Percentiles rank a stretch among this genome's conserved stretches.
Conservation (phyloP, 306 rosid genomes). For the Casuarina equisetifolia region DNA sequence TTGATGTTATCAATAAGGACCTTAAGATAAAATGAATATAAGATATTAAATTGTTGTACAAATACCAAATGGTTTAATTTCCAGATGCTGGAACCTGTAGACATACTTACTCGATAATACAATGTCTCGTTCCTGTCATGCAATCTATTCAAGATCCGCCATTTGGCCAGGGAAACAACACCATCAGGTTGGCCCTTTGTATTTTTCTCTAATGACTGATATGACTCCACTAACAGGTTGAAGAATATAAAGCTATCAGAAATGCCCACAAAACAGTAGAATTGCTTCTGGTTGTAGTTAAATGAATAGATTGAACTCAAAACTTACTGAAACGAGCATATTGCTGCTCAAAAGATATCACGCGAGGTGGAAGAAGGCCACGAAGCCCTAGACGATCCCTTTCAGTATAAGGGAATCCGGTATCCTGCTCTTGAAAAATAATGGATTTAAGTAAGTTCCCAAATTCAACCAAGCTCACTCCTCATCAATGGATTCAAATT, state of each 20-base stretch:
- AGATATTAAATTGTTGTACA: conserved; percentile 20
- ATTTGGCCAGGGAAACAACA: conserved; percentile 78
- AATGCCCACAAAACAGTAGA: background rate
- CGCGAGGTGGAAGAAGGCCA: conserved; percentile 97
- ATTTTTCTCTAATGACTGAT: conserved; percentile 89
- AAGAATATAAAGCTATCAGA: conserved; percentile 7
- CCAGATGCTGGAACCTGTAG: conserved; percentile 19
- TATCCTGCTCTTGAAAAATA: conserved; percentile 64
- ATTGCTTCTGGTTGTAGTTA: conserved; percentile 10
- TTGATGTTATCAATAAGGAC: conserved; percentile 90
- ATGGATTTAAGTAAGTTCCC: background rate
- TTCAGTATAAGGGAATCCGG: conserved; percentile 93
- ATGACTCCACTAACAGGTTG: conserved; percentile 75
- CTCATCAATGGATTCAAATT: background rate
- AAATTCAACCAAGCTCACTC: background rate
- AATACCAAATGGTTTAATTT: conserved; percentile 18
- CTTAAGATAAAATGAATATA: conserved; percentile 42
- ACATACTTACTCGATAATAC: conserved; percentile 81
- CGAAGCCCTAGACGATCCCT: conserved; percentile 97
- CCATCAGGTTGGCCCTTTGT: conserved; percentile 70
- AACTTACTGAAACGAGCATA: conserved; percentile 90
- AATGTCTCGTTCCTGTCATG: conserved; percentile 97
- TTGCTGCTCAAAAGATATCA: conserved; percentile 93
- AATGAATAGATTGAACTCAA: conserved; percentile 15
- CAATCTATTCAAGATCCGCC: conserved; percentile 97